Base-by-base conservation (phyloP, 1,284 basidiomycete species). In the Sanghuangporus sanghuang region DNA sequence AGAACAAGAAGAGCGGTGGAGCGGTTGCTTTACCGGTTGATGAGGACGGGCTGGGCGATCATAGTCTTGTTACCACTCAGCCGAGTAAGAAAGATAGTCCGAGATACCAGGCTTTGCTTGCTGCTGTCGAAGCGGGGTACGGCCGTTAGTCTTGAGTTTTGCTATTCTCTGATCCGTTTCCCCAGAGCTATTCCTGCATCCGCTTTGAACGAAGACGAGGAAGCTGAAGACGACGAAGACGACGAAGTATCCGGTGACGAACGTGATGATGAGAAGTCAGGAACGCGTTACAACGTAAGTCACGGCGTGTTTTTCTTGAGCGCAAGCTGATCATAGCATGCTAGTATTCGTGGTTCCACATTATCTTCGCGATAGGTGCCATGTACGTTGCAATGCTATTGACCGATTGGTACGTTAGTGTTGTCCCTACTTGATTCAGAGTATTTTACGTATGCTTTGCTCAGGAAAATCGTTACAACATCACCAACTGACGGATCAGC, bases 321-420 rank as follows among this genome's bases (percentile, higher is more conserved):
- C 39, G 11, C 12, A 53, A 54, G 52, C 59, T 55, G 32, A 35
- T 4, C 68, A 27, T 65, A 53, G 57, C 38, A 44, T 54, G 52
- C 35, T 68, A 95, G 93, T 98, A 99, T 74, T 87, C 94, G 16
- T 98, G 95, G 91, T 99, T 99, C 87, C 96, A 99, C 75, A 78
- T 97, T 73, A 98, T 99, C 72, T 99, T 99, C 74, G 89, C 92
- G 56, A 91, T 98, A 68, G 97, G 90, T 18, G 84, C 94, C 16
- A 98, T 98, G 95, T 99, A 99, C 76, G 95, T 98, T 44, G 95
- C 93, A 0, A 97, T 98, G 85, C 81, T 99, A n/a, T 78, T 99
- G 66, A 99, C 97, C 1, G 96, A 99, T 76, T 99, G 97, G 96
- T 94, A 75, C 67, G 90, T 81, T 35, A 58, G 63, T 57, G 50